A percentile compares a stretch with the other conserved stretches of the same genome.
Conservation (phyloP, 2,329 filamentous ascomycete species). For the Colletotrichum liaoningense region DNA sequence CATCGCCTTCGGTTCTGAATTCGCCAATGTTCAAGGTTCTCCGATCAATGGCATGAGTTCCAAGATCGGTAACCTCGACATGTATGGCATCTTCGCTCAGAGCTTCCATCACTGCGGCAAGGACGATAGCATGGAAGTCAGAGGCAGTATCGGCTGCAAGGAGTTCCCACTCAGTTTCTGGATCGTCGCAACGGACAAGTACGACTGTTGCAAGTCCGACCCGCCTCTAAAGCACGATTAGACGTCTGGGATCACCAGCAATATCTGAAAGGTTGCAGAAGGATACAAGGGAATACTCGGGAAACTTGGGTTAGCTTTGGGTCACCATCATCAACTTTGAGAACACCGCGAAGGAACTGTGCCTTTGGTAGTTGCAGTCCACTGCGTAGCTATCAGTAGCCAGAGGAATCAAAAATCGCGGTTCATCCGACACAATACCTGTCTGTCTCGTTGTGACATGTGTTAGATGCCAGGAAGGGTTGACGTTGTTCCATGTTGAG, state of each 20-base stretch:
- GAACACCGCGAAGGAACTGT: background rate
- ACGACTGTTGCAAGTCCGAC: slow-evolving; percentile 17
- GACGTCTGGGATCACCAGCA: background rate
- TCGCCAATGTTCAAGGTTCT: background rate
- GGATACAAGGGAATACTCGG: background rate
- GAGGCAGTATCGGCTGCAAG: slow-evolving; percentile 8
- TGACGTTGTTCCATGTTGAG: background rate
- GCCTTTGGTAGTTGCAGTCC: background rate
- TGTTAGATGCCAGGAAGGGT: slow-evolving; percentile 3
- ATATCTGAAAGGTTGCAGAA: background rate
- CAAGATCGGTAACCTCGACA: slow-evolving; percentile 6
- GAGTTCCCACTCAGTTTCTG: slow-evolving; percentile 5
- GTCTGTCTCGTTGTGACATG: slow-evolving; percentile 14
- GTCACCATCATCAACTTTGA: background rate
- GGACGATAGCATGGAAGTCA: background rate
- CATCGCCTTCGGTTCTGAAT: slow-evolving; percentile 3
- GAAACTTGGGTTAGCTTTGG: background rate
- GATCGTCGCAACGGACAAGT: slow-evolving; percentile 7
- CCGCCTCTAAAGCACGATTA: background rate
- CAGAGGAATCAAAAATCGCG: background rate
- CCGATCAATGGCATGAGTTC: background rate
- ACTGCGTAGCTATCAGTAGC: background rate
- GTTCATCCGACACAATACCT: slow-evolving; percentile 2
- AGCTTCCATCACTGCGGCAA: background rate
- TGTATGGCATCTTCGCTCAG: background rate